Conservation (phyloP, 148 eudicot genomes). For the Camellia sinensis region DNA sequence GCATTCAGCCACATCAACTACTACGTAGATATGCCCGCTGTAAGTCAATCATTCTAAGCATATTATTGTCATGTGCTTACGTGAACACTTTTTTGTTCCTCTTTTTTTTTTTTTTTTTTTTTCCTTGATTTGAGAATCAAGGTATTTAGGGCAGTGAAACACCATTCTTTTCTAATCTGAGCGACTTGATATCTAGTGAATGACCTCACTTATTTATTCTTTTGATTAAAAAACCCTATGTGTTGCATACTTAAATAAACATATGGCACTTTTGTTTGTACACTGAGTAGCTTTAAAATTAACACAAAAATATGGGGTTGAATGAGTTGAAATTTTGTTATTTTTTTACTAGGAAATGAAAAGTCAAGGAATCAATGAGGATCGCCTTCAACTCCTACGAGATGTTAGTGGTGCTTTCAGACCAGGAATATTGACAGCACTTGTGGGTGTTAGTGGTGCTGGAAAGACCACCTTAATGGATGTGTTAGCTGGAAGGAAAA, state of each 20-base stretch:
- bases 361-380: constrained; percentile 46
- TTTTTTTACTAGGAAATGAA: constrained; percentile 55
- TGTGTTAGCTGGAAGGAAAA: constrained; percentile 67
- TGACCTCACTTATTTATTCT: background rate
- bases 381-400: constrained; percentile 51
- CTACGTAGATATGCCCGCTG: constrained; percentile 63
- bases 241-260: too few relatives aligned
- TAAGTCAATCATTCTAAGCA: constrained; percentile 27
- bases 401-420: constrained; percentile 68
- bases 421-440: constrained; percentile 70
- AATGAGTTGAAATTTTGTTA: background rate
- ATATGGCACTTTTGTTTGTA: background rate
- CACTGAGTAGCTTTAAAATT: background rate
- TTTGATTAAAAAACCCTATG: background rate
- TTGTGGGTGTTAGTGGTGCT: constrained; percentile 76
- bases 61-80: background rate
- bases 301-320: background rate
- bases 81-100: background rate
- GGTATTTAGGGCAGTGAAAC: background rate
- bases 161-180: background rate
- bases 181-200: background rate
- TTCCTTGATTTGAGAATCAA: background rate
- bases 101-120: background rate
- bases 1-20: constrained; percentile 62
- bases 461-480: constrained; percentile 76